Base-by-base conservation (phyloP, 306 rosid species). In the Castanospermum australe region DNA sequence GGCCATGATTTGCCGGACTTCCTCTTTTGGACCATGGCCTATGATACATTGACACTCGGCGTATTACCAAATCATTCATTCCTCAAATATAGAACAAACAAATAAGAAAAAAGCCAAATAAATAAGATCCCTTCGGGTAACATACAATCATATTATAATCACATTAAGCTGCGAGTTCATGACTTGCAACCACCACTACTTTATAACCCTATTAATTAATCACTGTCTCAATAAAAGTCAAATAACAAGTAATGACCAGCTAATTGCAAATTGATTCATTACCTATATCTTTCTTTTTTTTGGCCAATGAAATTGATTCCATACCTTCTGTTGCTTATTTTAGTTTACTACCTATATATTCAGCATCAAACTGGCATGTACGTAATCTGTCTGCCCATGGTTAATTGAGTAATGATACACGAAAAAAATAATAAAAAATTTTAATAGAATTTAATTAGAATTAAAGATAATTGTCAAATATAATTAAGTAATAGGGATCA, bases 161-260 rank as follows among this genome's bases (percentile, higher is more conserved):
- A 28, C 1, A 47, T 47, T n/a, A 6, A 45, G 59, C 15, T 28
- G 44, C 14, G 6, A 70, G 70, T 47, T 79, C 51, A 51, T 48
- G 41, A 62, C 66, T 59, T 51, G 48, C 67, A 35, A 61, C 8
- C 4, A 11, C 14, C 24, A 36, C 13, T 35, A 15, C 48, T 52
- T 4, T 14, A 47, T 48, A 36, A 14, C n/a, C 21, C 39, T 8
- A 11, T 4, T 35, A 30, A 32, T n/a, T 56, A 71, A 76, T 76
- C 72, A 55, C 79, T 67, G 61, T 33, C 39, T 48, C 0, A 63
- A 73, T 78, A 35, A 42, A 79, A 85, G 76, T 84, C 76, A 72
- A 63, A 7, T 12, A 2, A 52, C 11, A 60, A 86, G 66, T 30
- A 70, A 18, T 36, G 1, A 63, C 36, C 56, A 78, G 63, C 18